Percentiles rank a stretch among this genome's conserved stretches.
Conservation (phyloP, 257 asterid genomes). For the Solanum medicagineum region DNA sequence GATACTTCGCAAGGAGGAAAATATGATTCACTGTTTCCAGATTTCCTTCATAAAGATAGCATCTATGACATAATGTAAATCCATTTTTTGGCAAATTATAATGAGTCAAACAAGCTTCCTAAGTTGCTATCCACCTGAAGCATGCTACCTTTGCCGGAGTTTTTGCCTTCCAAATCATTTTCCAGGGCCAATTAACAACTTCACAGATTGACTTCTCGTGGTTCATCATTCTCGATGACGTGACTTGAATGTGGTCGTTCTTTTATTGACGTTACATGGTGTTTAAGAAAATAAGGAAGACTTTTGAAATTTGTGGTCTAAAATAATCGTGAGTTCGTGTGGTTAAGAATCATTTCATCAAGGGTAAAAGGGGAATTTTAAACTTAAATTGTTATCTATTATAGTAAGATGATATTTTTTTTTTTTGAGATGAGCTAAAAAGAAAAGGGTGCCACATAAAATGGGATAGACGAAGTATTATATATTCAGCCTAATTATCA, state of each 20-base stretch:
- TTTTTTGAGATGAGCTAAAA: no score
- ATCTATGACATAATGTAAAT: background rate
- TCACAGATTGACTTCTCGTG: background rate
- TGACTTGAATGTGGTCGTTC: background rate
- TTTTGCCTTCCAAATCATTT: background rate
- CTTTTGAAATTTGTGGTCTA: no score
- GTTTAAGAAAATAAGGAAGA: no score
- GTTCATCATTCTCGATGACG: background rate
- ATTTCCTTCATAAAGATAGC: background rate
- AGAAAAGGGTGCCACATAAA: no score
- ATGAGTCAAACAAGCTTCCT: background rate
- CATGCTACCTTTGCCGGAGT: background rate
- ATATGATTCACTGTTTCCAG: background rate
- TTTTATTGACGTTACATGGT: background rate
- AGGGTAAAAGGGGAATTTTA: no score
- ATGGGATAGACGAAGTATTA: no score
- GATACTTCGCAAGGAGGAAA: background rate
- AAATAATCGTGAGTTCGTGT: no score
- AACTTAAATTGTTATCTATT: no score
- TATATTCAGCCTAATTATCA: background rate
- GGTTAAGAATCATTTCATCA: no score
- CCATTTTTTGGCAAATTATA: background rate
- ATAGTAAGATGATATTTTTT: no score
- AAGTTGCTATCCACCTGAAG: background rate
- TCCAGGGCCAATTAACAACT: background rate